Conservation (phyloP, 257 asterid species). For the Petunia secreta region DNA sequence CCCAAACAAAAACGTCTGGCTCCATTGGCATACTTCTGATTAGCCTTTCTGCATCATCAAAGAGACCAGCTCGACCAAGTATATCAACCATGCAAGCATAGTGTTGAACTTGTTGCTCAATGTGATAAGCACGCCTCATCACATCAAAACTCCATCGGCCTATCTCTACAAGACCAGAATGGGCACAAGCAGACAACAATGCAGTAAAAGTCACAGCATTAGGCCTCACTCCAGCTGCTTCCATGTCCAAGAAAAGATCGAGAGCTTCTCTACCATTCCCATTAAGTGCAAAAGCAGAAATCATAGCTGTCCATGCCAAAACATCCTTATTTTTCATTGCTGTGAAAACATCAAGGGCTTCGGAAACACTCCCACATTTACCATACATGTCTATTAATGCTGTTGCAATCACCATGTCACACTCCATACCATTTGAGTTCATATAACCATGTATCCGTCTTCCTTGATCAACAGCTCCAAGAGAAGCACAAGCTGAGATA, state of each 20-base stretch:
- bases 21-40: conserved; percentile 65
- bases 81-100: conserved; percentile 77
- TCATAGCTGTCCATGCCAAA: conserved; percentile 80
- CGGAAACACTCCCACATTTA: conserved; percentile 64
- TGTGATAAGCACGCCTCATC: conserved; percentile 47
- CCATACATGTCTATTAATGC: conserved; percentile 87
- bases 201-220: conserved; percentile 67
- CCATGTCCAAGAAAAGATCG: conserved; percentile 63
- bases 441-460: conserved; percentile 69
- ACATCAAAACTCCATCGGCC: conserved; percentile 56
- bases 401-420: conserved; percentile 78
- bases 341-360: conserved; percentile 58
- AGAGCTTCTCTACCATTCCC: conserved; percentile 63
- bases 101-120: conserved; percentile 64
- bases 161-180: conserved; percentile 66
- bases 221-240: conserved; percentile 54
- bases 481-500: conserved; percentile 80
- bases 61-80: conserved; percentile 74
- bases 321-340: conserved; percentile 67
- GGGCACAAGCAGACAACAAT: conserved; percentile 70
- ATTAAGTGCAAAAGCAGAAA: conserved; percentile 68
- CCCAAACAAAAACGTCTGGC: conserved; percentile 81
- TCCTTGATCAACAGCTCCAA: conserved; percentile 81
- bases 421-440: conserved; percentile 54
- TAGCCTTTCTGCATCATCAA: conserved; percentile 65